phyloP scores from a whole-genome alignment of 257 asterid genomes.

The Solanum etuberosum region DNA sequence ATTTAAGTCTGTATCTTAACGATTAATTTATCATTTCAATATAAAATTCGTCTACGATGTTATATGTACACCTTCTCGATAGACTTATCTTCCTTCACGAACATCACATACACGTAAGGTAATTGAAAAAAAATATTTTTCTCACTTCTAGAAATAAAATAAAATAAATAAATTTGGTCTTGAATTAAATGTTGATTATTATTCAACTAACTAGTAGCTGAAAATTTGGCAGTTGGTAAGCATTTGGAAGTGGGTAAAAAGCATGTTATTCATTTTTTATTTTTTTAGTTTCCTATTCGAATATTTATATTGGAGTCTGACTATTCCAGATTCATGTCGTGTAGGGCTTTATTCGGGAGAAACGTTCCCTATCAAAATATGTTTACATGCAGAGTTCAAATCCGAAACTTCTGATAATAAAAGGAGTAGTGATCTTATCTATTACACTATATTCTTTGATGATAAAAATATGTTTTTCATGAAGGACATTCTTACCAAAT shows the following conservation, averaged over 20 bases:
- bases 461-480: rapidly evolving
- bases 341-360: background rate
- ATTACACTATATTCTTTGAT: too few relatives aligned
- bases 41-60: background rate
- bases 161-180: background rate
- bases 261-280: too few relatives aligned
- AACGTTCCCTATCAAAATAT: background rate
- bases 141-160: background rate
- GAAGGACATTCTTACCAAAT: background rate
- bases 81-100: background rate
- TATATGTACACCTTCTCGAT: too few relatives aligned
- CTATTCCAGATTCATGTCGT: rapidly evolving
- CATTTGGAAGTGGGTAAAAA: background rate
- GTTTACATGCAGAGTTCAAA: too few relatives aligned
- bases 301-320: background rate
- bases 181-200: background rate
- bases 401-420: rapidly evolving
- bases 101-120: background rate
- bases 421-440: too few relatives aligned
- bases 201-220: background rate
- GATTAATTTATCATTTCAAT: background rate
- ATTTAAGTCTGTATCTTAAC: too few relatives aligned
- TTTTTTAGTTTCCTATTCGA: too few relatives aligned
- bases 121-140: background rate
- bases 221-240: background rate